Evolutionary conservation across 192 early-diverging fungal genomes (phyloP), one percentile per base, ranked within the genome.

Genomic region (Gigaspora rosea): DNA sequence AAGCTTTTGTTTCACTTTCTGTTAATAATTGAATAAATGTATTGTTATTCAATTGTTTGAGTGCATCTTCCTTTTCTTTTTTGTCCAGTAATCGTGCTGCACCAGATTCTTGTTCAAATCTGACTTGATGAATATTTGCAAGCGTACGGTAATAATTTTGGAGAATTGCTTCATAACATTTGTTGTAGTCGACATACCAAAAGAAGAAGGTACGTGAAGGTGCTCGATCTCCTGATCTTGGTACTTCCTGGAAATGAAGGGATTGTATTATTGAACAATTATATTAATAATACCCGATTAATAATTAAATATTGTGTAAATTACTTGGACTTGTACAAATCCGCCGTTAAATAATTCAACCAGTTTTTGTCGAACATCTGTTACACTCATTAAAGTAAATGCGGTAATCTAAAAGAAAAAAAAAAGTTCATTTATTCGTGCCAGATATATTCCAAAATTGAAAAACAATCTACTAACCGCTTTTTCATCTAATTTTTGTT

Each of bases 401-500:
- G 89, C 88, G 27, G 88, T 82, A 46, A 94, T 83, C 71, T 82
- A 50, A 48, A 27, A 27, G n/a, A n/a, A 57, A 36, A 61, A 51
- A 3, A 27, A 35, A 35, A 15, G 2, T 54, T 20, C 8, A 54
- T 18, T 67, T 11, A 68, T 13, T 15, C n/a, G 49, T 62, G 22
- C 47, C 10, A 8, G n/a, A 22, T 22, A 12, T 54, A 33, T 9
- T 32, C 8, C 8, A 71, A 50, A 6, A 12, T 50, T 56, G 18
- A 22, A 2, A 57, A 33, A 10, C 10, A 49, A 22, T 49, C 13
- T n/a, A 59, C 79, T 33, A 22, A 75, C 78, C 52, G 84, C 73
- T 71, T 91, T 90, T 72, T 94, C 93, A 80, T 94, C 93, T 67
- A 94, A 83, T 80, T 92, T 92, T 18, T 90, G 89, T 80, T 90